phyloP scores from a whole-genome alignment of 2,329 filamentous ascomycete genomes.

The Boeremia exigua region DNA sequence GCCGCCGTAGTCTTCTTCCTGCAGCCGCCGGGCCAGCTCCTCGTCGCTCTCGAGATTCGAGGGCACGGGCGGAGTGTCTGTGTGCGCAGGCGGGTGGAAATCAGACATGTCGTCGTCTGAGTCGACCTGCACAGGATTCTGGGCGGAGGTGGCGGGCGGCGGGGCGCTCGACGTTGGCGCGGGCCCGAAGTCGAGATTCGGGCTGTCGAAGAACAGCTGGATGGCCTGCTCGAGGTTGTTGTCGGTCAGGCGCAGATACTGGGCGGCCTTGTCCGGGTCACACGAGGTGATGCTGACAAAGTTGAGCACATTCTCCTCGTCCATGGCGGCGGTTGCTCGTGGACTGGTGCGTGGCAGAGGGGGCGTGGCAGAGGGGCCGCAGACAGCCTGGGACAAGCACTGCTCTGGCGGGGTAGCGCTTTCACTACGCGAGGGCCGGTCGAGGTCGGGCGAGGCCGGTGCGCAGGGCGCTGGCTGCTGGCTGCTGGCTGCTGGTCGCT shows the following conservation, averaged over 20 bases:
- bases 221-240: constrained; percentile 85
- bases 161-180: constrained; percentile 46
- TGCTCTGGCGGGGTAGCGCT: constrained; percentile 10
- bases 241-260: constrained; percentile 85
- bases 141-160: constrained; percentile 47
- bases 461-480: no score
- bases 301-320: constrained; percentile 68
- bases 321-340: constrained; percentile 35
- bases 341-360: background rate
- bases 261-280: constrained; percentile 73
- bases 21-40: constrained; percentile 86
- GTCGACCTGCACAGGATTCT: constrained; percentile 74
- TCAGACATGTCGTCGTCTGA: constrained; percentile 73
- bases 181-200: constrained; percentile 66
- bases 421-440: background rate
- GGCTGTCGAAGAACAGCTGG: constrained; percentile 88
- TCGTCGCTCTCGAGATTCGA: constrained; percentile 80
- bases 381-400: constrained; percentile 5
- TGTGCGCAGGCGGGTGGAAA: constrained; percentile 49
- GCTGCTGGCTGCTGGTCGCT: constrained; percentile 1
- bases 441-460: background rate
- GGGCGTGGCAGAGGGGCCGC: background rate
- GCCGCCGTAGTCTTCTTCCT: constrained; percentile 85
- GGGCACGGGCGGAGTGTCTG: constrained; percentile 29
- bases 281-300: constrained; percentile 85